Percentiles rank a stretch among this genome's conserved stretches.
Evolutionary conservation across 495 filamentous ascomycete genomes (phyloP).

Genomic region (Gamarada debralockiae): DNA sequence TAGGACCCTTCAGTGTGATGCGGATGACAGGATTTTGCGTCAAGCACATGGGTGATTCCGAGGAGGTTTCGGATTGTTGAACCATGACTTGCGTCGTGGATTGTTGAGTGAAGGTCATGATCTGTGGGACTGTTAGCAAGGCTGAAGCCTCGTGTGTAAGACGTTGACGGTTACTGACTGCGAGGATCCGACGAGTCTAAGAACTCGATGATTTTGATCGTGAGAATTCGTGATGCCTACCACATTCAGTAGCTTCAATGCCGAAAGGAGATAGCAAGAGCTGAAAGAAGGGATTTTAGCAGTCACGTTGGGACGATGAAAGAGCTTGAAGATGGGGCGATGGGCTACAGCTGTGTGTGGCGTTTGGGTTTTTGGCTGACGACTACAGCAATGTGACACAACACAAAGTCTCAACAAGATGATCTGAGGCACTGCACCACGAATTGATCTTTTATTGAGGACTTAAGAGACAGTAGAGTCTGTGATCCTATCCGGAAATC

Average conservation of each 20-base stretch:
- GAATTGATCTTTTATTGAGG: constrained; percentile 19
- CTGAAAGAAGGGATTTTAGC: constrained; percentile 16
- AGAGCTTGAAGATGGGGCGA: not conserved
- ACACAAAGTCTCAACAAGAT: constrained; percentile 18
- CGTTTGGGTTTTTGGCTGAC: constrained; percentile 13
- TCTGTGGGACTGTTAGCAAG: not conserved
- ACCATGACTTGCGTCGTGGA: constrained; percentile 11
- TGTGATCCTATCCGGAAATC: not conserved
- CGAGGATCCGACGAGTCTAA: not conserved
- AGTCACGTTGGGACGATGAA: constrained; percentile 15
- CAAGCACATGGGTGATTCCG: constrained; percentile 7
- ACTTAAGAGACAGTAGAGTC: constrained; percentile 2
- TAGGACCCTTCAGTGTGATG: constrained; percentile 42
- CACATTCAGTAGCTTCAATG: constrained; percentile 24
- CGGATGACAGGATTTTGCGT: constrained; percentile 28
- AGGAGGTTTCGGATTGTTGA: constrained; percentile 7
- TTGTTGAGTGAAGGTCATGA: constrained; percentile 2
- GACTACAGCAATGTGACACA: constrained; percentile 21
- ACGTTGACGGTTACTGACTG: not conserved
- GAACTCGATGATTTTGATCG: constrained; percentile 1
- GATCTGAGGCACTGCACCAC: constrained; percentile 17
- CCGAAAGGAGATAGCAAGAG: constrained; percentile 15
- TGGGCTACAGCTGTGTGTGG: not conserved
- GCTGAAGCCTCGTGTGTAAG: not conserved
- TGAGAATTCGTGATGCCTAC: constrained; percentile 13